These are phyloP conservation scores for Datura wrightii DNA, from an alignment of 257 asterid species.

Conservation along the genomic window DNA sequence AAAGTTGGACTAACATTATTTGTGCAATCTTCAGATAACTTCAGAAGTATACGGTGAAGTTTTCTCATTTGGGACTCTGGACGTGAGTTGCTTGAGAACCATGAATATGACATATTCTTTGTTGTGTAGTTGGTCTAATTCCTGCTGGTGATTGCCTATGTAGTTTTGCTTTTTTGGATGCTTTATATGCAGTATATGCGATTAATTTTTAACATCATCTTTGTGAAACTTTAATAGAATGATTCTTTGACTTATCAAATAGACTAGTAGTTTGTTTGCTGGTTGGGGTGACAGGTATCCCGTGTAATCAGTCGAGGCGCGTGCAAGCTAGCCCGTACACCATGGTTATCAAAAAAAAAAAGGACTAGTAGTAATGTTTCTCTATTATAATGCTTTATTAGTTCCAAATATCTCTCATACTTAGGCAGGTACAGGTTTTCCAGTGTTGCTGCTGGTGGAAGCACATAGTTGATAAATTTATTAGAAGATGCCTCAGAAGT, in stretches of 20 bases:
- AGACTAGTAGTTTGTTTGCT: neutral
- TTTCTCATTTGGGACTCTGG: constrained; percentile 20
- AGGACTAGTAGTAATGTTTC: neutral
- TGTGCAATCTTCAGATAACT: constrained; percentile 1
- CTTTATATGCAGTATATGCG: neutral
- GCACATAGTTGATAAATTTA: constrained; percentile 18
- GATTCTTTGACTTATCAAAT: constrained; percentile 10
- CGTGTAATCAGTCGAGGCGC: too few species aligned
- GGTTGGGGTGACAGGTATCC: too few species aligned
- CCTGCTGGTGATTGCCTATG: neutral
- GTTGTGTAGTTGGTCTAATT: neutral
- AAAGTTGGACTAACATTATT: neutral
- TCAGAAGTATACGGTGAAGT: neutral
- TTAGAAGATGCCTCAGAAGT: neutral
- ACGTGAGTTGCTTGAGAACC: constrained; percentile 14
- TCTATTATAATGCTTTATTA: neutral
- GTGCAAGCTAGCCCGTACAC: too few species aligned
- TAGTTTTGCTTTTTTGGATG: neutral
- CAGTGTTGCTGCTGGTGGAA: constrained; percentile 8
- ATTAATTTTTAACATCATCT: neutral
- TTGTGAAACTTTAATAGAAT: neutral
- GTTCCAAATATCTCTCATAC: constrained; percentile 19
- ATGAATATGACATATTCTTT: neutral
- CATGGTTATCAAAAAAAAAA: too few species aligned
- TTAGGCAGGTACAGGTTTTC: constrained; percentile 2